Conservation (phyloP, 1,284 basidiomycete genomes). For the Boletus smithii region DNA sequence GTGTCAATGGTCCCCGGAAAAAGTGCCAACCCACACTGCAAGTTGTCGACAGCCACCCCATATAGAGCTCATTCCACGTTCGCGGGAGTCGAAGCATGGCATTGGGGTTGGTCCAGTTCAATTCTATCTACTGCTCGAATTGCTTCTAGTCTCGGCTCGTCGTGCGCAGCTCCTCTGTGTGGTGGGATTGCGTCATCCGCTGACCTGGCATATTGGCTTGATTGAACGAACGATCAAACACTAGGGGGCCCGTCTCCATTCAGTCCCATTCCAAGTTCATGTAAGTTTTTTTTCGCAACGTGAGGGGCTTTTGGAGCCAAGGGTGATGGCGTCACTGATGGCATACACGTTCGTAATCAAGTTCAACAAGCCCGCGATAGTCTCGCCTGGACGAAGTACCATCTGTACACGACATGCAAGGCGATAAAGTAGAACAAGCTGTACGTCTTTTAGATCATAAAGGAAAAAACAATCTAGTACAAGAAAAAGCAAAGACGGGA, state of each 20-base stretch:
- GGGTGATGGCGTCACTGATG: slow-evolving; percentile 31
- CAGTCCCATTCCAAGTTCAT: slow-evolving; percentile 49
- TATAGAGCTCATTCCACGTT: too few species aligned
- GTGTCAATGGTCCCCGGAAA: too few species aligned
- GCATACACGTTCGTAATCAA: slow-evolving; percentile 32
- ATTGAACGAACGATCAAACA: slow-evolving; percentile 42
- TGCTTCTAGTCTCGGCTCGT: slow-evolving; percentile 24
- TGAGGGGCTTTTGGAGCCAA: slow-evolving; percentile 32
- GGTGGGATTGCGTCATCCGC: slow-evolving; percentile 17
- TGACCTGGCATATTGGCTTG: slow-evolving; percentile 64
- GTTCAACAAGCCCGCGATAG: slow-evolving; percentile 10
- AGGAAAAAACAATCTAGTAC: too few species aligned
- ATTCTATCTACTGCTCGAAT: not conserved
- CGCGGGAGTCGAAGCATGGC: too few species aligned
- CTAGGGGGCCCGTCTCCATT: slow-evolving; percentile 63
- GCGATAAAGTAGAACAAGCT: too few species aligned
- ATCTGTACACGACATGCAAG: too few species aligned
- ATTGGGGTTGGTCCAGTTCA: too few species aligned
- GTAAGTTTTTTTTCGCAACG: slow-evolving; percentile 61
- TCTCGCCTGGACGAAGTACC: not conserved
- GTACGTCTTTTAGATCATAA: too few species aligned
- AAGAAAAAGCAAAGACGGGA: too few species aligned
- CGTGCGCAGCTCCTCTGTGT: slow-evolving; percentile 18
- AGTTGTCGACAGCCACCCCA: too few species aligned
- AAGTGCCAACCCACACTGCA: too few species aligned